Percentiles rank a stretch among this genome's conserved stretches.
Conservation (phyloP, 768 basidiomycete species). For the Gloeopeniophorella convolvens region DNA sequence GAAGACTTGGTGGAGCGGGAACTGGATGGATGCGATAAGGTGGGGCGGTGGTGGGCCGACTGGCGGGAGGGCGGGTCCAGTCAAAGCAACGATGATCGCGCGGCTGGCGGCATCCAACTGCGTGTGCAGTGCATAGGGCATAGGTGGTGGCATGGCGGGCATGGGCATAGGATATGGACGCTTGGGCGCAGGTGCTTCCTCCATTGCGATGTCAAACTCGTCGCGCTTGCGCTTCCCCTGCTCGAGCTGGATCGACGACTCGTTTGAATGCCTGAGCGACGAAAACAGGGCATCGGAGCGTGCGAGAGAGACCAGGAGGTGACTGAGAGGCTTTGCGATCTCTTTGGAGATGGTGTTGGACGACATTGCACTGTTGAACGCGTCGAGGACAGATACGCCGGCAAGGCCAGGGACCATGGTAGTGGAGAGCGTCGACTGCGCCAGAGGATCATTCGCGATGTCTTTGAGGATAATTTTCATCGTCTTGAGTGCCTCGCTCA, state of each 20-base stretch:
- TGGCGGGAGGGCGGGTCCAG: background rate
- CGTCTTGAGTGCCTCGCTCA: constrained; percentile 55
- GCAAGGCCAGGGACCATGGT: constrained; percentile 42
- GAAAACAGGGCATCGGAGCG: constrained; percentile 61
- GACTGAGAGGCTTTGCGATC: constrained; percentile 51
- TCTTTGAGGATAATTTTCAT: constrained; percentile 57
- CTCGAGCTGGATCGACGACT: constrained; percentile 54
- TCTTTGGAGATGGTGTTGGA: constrained; percentile 45
- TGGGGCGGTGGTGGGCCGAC: constrained; percentile 40
- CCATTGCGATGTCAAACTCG: constrained; percentile 26
- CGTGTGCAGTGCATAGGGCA: constrained; percentile 38
- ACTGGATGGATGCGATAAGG: constrained; percentile 63
- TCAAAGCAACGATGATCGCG: constrained; percentile 45
- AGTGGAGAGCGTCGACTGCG: constrained; percentile 46
- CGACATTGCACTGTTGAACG: constrained; percentile 44
- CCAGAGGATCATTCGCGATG: constrained; percentile 49
- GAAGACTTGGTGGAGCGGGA: constrained; percentile 70
- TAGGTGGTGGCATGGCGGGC: constrained; percentile 22
- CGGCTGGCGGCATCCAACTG: constrained; percentile 59
- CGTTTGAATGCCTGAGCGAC: constrained; percentile 55
- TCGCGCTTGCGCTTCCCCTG: constrained; percentile 75
- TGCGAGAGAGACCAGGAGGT: constrained; percentile 57
- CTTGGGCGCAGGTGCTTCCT: constrained; percentile 30
- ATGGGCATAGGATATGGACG: constrained; percentile 21
- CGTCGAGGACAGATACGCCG: constrained; percentile 48